Evolutionary conservation across 352 stramenopile genomes (phyloP).

Genomic region (Globisporangium spiculum): DNA sequence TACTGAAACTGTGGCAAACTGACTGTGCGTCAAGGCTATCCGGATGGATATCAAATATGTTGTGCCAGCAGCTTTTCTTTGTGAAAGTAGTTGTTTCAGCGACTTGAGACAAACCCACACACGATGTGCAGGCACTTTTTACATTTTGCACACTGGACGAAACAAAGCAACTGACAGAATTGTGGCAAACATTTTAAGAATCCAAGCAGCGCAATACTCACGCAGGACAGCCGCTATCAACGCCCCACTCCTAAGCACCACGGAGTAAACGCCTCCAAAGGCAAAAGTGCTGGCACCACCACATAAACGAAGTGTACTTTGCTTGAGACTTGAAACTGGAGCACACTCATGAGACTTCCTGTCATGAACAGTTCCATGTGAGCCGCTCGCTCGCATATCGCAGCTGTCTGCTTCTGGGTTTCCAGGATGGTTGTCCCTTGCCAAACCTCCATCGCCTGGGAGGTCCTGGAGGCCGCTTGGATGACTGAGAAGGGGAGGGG

Average conservation of each 20-base stretch:
- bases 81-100: neutral
- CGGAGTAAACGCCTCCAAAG: neutral
- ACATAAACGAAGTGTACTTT: neutral
- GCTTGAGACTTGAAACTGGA: neutral
- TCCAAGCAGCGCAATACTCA: neutral
- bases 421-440: neutral
- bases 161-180: neutral
- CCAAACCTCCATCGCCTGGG: neutral
- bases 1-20: too few relatives aligned
- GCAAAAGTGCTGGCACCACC: neutral
- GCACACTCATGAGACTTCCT: neutral
- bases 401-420: neutral
- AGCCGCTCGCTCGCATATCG: neutral
- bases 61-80: too few relatives aligned
- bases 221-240: neutral
- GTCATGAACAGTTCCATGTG: neutral
- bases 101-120: neutral
- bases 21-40: too few relatives aligned
- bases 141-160: neutral
- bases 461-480: neutral
- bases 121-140: neutral
- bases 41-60: too few relatives aligned
- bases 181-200: neutral
- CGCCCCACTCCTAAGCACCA: neutral
- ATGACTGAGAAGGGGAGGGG: neutral